Evolutionary conservation across 2,329 filamentous ascomycete species (phyloP).

Genomic region (Periconia digitata): DNA sequence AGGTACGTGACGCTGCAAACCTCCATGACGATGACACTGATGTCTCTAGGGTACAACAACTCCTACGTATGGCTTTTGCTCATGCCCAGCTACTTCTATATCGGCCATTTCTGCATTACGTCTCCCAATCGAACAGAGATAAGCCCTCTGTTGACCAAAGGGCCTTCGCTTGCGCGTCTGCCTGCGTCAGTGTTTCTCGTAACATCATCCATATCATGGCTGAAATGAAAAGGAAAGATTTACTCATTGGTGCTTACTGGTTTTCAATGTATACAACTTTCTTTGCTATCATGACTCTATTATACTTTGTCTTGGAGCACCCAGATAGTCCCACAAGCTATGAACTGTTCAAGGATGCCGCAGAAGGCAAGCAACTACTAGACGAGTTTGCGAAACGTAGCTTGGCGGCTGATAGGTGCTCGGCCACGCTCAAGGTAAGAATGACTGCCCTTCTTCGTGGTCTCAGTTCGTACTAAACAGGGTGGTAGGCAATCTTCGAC

Average conservation of each 20-base stretch:
- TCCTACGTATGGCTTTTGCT: slow-evolving; percentile 77
- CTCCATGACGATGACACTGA: slow-evolving; percentile 2
- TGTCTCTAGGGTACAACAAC: slow-evolving; percentile 62
- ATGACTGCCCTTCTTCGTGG: not conserved
- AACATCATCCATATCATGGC: slow-evolving; percentile 80
- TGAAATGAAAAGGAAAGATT: slow-evolving; percentile 73
- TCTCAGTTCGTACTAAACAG: not conserved
- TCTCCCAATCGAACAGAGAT: slow-evolving; percentile 60
- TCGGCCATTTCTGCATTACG: slow-evolving; percentile 80
- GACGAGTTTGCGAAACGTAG: slow-evolving; percentile 78
- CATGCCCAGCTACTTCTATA: slow-evolving; percentile 84
- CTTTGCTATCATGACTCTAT: slow-evolving; percentile 75
- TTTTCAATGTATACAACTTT: slow-evolving; percentile 84
- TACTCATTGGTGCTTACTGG: slow-evolving; percentile 83
- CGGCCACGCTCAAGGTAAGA: slow-evolving; percentile 72
- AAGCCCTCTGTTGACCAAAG: slow-evolving; percentile 65
- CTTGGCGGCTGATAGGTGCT: slow-evolving; percentile 85
- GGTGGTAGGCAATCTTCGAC: slow-evolving; percentile 75
- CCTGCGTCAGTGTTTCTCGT: slow-evolving; percentile 65
- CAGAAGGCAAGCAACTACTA: slow-evolving; percentile 81
- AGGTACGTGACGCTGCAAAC: slow-evolving; percentile 58
- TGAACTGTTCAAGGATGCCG: slow-evolving; percentile 82
- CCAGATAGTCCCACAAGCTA: slow-evolving; percentile 72
- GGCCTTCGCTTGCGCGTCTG: slow-evolving; percentile 73
- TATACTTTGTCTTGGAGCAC: slow-evolving; percentile 81